phyloP scores from a whole-genome alignment of 768 basidiomycete genomes.

The Rickenella mellea region DNA sequence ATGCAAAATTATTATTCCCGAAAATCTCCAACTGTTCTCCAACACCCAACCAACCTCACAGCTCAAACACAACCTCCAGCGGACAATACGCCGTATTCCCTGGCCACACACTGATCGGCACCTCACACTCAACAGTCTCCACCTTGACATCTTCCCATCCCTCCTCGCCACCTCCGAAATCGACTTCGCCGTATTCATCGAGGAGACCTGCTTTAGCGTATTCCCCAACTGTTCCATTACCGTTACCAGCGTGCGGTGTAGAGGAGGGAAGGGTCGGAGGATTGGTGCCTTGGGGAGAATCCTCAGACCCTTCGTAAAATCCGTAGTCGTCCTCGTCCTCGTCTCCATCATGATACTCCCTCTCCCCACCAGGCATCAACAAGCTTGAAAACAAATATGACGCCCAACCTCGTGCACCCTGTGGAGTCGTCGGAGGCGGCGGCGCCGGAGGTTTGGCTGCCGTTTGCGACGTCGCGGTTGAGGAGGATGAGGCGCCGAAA shows the following conservation, averaged over 20 bases:
- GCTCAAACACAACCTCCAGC: slow-evolving; percentile 68
- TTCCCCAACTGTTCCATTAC: slow-evolving; percentile 16
- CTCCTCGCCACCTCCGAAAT: slow-evolving; percentile 42
- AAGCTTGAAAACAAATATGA: slow-evolving; percentile 31
- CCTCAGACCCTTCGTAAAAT: slow-evolving; percentile 15
- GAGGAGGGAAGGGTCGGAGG: slow-evolving; percentile 5
- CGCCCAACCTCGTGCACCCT: slow-evolving; percentile 19
- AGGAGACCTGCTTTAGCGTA: slow-evolving; percentile 40
- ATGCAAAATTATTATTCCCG: no score
- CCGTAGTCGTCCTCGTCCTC: slow-evolving; percentile 21
- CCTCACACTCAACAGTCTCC: slow-evolving; percentile 92
- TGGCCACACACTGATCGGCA: slow-evolving; percentile 81
- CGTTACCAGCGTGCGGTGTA: slow-evolving; percentile 2
- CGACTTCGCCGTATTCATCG: slow-evolving; percentile 44
- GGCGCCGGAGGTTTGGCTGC: slow-evolving; percentile 4
- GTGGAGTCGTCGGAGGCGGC: slow-evolving; percentile 32
- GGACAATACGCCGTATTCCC: slow-evolving; percentile 84
- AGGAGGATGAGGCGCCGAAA: slow-evolving; percentile 11
- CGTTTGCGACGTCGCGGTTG: slow-evolving; percentile 8
- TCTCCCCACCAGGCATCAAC: slow-evolving; percentile 31
- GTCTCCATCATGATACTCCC: slow-evolving; percentile 53
- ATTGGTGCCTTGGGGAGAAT: slow-evolving; percentile 12
- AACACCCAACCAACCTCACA: slow-evolving; percentile 36
- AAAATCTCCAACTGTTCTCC: no score
- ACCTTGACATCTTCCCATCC: slow-evolving; percentile 60